Evolutionary conservation across 495 filamentous ascomycete genomes (phyloP), one percentile per base, ranked within the genome.

Genomic region (Xylona heveae): DNA sequence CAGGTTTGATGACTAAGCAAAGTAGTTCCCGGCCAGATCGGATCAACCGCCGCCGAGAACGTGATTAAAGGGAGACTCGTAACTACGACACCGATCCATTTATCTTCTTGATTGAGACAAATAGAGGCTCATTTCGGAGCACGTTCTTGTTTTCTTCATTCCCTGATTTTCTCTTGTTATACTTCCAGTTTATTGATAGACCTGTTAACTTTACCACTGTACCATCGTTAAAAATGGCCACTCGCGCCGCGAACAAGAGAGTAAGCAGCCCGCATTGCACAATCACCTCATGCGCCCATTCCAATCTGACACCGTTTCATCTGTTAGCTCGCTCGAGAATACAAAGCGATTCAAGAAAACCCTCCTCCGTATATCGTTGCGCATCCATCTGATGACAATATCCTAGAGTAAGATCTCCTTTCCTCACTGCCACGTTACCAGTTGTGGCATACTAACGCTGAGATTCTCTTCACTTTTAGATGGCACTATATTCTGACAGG

Each of bases 401-500:
- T 97, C 44, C 66, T 97, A 15, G 88, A 97, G 77, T 82, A 50
- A 37, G 62, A 56, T n/a, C n/a, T 6, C 9, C 33, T 35, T 13
- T 6, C 5, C 13, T 5, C 23, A 3, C 30, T 5, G 27, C 16
- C 12, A 6, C 15, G 8, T 18, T 2, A 3, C 14, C 15, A 31
- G 10, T 33, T 28, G n/a, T n/a, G 1, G 24, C 10, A 10, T 20
- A 19, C 6, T 6, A 37, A 19, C 4, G 14, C 13, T 17, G 4
- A 30, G 19, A 8, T 20, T 7, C 16, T 19, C 25, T 17, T 19
- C 15, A 12, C 20, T 20, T 30, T n/a, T 36, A 82, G 77, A 62
- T 97, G 85, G 88, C 88, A 97, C 57, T 97, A 92, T 55, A 84
- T 95, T 46, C 71, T 97, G 26, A 93, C 83, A 15, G 90, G 88